phyloP scores from a whole-genome alignment of 2,329 filamentous ascomycete genomes.

The Tolypocladium paradoxum region DNA sequence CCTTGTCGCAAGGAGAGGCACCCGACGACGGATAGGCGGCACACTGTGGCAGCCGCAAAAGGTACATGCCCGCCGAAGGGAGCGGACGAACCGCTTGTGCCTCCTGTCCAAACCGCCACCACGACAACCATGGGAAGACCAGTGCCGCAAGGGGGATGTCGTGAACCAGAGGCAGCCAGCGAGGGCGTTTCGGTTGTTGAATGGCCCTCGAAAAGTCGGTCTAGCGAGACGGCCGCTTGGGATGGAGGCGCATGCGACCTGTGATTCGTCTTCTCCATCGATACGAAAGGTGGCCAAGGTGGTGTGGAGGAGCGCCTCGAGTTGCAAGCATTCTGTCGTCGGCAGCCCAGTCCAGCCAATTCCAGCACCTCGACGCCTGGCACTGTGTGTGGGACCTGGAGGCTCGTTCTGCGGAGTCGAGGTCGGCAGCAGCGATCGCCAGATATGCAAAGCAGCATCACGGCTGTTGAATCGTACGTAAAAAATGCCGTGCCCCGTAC shows the following conservation, averaged over 20 bases:
- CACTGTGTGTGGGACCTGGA: not conserved
- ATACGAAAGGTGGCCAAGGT: not conserved
- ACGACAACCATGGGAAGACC: not conserved
- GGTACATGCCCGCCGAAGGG: not conserved
- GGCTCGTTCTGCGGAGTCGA: not conserved
- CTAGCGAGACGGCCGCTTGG: not conserved
- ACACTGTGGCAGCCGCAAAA: not conserved
- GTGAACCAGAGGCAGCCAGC: not conserved
- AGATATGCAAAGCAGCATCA: not conserved
- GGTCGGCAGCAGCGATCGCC: not conserved
- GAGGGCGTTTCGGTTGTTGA: not conserved
- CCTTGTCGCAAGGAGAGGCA: not conserved
- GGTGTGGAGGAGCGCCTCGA: not conserved
- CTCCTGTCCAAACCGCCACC: not conserved
- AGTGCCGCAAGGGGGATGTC: not conserved
- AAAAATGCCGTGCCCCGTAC: not conserved
- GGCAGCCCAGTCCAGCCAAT: not conserved
- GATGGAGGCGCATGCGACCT: not conserved
- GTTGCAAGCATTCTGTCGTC: not conserved
- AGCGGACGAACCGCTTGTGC: not conserved
- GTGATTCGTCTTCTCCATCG: not conserved
- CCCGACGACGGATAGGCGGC: not conserved
- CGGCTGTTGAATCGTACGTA: not conserved
- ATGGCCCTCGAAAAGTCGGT: not conserved
- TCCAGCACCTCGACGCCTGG: not conserved